Evolutionary conservation across 2,329 filamentous ascomycete genomes (phyloP).

Genomic region (Sordariomycetes sp.): DNA sequence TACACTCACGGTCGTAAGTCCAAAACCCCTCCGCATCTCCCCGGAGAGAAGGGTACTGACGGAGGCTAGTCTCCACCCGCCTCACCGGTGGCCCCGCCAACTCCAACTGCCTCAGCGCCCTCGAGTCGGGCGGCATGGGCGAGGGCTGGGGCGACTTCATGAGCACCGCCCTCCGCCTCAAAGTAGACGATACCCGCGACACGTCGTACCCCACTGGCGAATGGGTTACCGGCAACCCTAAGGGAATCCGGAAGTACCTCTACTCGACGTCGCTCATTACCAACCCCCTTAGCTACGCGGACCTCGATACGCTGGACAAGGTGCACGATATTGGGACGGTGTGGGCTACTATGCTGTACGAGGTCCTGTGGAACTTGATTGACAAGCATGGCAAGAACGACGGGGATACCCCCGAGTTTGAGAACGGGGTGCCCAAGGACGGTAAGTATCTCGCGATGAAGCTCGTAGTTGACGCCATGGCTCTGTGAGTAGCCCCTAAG

Average conservation of each 20-base stretch:
- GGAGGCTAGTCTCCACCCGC: slow-evolving; percentile 35
- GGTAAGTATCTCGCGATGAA: slow-evolving; percentile 38
- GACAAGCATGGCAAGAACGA: slow-evolving; percentile 39
- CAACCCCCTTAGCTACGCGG: slow-evolving; percentile 36
- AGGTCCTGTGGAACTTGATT: slow-evolving; percentile 43
- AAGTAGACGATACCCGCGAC: slow-evolving; percentile 26
- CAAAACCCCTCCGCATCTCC: slow-evolving; percentile 8
- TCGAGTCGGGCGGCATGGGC: slow-evolving; percentile 42
- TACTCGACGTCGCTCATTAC: slow-evolving; percentile 35
- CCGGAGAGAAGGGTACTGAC: slow-evolving; percentile 1
- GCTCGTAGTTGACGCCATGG: slow-evolving; percentile 36
- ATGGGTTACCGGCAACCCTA: slow-evolving; percentile 29
- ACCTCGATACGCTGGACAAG: slow-evolving; percentile 20
- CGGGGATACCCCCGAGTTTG: slow-evolving; percentile 23
- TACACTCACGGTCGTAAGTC: slow-evolving; percentile 35
- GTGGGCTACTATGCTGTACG: slow-evolving; percentile 40
- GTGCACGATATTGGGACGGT: slow-evolving; percentile 36
- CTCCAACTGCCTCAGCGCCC: slow-evolving; percentile 27
- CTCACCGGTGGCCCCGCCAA: slow-evolving; percentile 45
- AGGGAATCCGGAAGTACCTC: slow-evolving; percentile 32
- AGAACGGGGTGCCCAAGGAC: slow-evolving; percentile 33
- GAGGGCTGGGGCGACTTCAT: slow-evolving; percentile 46
- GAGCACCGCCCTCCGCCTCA: slow-evolving; percentile 34
- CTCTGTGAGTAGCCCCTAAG: slow-evolving; percentile 19
- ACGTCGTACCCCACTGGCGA: slow-evolving; percentile 34